phyloP scores from a whole-genome alignment of 1,284 basidiomycete species.

The Pascua sp. region DNA sequence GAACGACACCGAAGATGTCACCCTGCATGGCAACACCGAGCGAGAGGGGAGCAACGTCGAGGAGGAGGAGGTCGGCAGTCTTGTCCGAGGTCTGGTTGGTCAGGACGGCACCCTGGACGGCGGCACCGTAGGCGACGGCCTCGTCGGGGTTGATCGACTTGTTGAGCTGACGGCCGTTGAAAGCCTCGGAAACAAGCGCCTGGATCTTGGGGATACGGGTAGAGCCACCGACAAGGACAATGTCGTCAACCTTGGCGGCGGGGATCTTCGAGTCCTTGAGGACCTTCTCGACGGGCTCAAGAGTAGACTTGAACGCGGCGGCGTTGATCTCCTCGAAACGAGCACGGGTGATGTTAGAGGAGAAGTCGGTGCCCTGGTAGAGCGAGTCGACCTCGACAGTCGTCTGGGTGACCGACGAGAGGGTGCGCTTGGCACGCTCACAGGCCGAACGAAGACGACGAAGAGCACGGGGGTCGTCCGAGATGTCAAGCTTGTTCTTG shows the following conservation, averaged over 20 bases:
- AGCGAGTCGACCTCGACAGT: slow-evolving; percentile 98
- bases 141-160: slow-evolving; percentile 96
- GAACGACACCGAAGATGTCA: slow-evolving; percentile 94
- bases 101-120: slow-evolving; percentile 95
- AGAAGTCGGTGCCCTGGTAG: slow-evolving; percentile 97
- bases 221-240: slow-evolving; percentile 86
- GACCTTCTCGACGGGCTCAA: slow-evolving; percentile 98
- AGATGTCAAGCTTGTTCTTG: slow-evolving; percentile 90
- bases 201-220: slow-evolving; percentile 99
- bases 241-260: slow-evolving; percentile 68
- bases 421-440: slow-evolving; percentile 97
- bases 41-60: slow-evolving; percentile 79
- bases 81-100: slow-evolving; percentile 65
- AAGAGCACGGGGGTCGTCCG: slow-evolving; percentile 88
- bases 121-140: slow-evolving; percentile 93
- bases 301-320: slow-evolving; percentile 92
- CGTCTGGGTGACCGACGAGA: slow-evolving; percentile 94
- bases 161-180: slow-evolving; percentile 95
- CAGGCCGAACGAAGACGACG: slow-evolving; percentile 96
- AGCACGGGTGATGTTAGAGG: slow-evolving; percentile 95
- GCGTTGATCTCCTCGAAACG: slow-evolving; percentile 98
- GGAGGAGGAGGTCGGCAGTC: slow-evolving; percentile 75
- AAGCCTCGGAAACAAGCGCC: slow-evolving; percentile 95
- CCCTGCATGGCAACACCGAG: slow-evolving; percentile 88
- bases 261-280: slow-evolving; percentile 97